These are phyloP conservation scores for Dactylellina sp. DNA, from an alignment of 2,329 filamentous ascomycete genomes.

Conservation along the genomic window DNA sequence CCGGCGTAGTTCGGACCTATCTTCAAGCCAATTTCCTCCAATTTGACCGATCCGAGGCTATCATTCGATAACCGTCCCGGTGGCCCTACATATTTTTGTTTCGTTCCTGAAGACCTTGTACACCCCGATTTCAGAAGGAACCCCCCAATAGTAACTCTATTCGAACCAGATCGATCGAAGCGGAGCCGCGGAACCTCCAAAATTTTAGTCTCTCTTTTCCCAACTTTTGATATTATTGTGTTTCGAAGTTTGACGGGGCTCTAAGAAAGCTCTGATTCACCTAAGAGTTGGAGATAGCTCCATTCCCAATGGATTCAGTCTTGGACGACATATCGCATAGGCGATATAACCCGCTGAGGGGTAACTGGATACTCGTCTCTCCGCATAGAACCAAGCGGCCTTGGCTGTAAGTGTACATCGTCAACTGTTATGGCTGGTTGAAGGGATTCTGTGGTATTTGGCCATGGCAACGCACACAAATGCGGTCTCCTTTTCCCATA, in stretches of 20 bases:
- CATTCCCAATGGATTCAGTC: slow-evolving; percentile 64
- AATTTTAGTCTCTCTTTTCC: neutral
- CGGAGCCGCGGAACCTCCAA: neutral
- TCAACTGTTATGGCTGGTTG: slow-evolving; percentile 3
- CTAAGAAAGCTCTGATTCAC: neutral
- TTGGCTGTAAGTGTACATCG: slow-evolving; percentile 81
- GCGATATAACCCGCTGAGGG: slow-evolving; percentile 89
- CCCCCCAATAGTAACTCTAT: neutral
- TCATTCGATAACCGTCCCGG: slow-evolving; percentile 10
- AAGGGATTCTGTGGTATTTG: slow-evolving; percentile 32
- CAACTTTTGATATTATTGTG: neutral
- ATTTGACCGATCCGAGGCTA: neutral
- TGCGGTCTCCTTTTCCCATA: neutral
- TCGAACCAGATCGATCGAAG: neutral
- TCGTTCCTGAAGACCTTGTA: neutral
- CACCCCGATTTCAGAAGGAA: neutral
- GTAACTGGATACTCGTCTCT: slow-evolving; percentile 92
- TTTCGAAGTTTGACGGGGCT: neutral
- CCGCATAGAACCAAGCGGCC: slow-evolving; percentile 96
- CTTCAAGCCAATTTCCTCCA: neutral
- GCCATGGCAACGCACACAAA: slow-evolving; percentile 15
- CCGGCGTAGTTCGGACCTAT: slow-evolving; percentile 8
- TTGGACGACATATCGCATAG: slow-evolving; percentile 97
- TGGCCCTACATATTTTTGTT: neutral
- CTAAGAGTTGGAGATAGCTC: no score